These are phyloP conservation scores for Metarhizium brunneum DNA, from an alignment of 2,329 filamentous ascomycete genomes.

Conservation along the genomic window DNA sequence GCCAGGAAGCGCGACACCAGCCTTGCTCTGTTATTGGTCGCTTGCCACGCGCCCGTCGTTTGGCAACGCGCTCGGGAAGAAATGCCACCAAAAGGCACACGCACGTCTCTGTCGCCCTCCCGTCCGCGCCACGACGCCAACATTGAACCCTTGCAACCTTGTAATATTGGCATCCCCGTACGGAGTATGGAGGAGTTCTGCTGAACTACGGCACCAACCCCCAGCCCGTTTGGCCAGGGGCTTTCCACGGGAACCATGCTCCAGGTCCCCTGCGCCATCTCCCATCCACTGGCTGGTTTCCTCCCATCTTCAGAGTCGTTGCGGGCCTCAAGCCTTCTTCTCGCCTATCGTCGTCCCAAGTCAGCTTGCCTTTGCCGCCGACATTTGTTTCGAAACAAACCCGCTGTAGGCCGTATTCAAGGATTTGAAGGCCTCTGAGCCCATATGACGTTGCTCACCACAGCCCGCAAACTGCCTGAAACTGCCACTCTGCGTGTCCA, in stretches of 20 bases:
- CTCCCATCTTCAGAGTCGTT: neutral
- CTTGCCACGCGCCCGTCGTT: neutral
- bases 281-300: constrained; percentile 1
- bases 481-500: too few relatives aligned
- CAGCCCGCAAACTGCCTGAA: too few relatives aligned
- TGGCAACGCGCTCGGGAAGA: neutral
- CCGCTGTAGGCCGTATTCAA: neutral
- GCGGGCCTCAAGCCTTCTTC: neutral
- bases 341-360: neutral
- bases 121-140: neutral
- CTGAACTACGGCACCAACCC: neutral
- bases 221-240: neutral
- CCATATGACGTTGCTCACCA: too few relatives aligned
- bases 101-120: neutral
- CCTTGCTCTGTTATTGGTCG: neutral
- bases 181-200: too few relatives aligned
- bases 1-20: constrained; percentile 1
- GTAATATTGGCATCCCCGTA: neutral
- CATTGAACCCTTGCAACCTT: neutral
- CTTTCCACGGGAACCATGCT: neutral
- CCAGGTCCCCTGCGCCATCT: neutral
- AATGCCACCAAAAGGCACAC: neutral
- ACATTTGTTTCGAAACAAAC: constrained; percentile 1
- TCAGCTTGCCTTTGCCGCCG: neutral
- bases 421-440: too few relatives aligned